Evolutionary conservation across 208 protist species (phyloP), one percentile per base, ranked within the genome.

Genomic region (Dictyostelium gargantuum): DNA sequence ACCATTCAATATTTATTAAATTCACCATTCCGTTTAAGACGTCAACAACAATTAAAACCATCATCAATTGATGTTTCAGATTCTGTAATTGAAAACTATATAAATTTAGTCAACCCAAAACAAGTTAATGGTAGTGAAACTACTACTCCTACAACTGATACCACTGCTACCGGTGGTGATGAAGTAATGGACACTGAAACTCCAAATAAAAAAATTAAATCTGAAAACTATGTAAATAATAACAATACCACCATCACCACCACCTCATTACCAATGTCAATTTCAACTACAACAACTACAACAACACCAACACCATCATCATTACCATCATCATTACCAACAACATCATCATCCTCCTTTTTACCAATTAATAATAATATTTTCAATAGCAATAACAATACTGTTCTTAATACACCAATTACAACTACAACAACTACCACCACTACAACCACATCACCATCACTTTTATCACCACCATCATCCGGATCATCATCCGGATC

Each of bases 1-100:
- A 89, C 82, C 2, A 89, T 89, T 26, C 82, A 89, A n/a, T 89
- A 89, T 79, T 50, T 89, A 11, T 48, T 89, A 42, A 89, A 89
- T 35, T 89, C 82, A 42, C 82, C 82, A 54, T 79, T 79, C 82
- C 82, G 82, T 68, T 26, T 89, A 42, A 89, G 68, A n/a, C 26
- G 70, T 44, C 82, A 89, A 52, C 40, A 54, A 48, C 82, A 75
- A 76, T 21, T 68, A 32, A 46, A 79, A 19, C 29, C 66, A 40
- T 38, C 26, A 23, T 38, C 26, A 23, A 76, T 76, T 15, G 50
- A 86, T 54, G 68, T 85, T 58, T 17, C 29, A 1, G 61, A 35
- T 42, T 74, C 68, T 32, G 63, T 85, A 2, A 85, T 85, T 35
- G 80, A 85, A 38, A 85, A 85, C 46, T 85, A 85, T 74, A 56